These are phyloP conservation scores for Anthostomella pinea DNA, from an alignment of 2,329 filamentous ascomycete species.

Conservation along the genomic window DNA sequence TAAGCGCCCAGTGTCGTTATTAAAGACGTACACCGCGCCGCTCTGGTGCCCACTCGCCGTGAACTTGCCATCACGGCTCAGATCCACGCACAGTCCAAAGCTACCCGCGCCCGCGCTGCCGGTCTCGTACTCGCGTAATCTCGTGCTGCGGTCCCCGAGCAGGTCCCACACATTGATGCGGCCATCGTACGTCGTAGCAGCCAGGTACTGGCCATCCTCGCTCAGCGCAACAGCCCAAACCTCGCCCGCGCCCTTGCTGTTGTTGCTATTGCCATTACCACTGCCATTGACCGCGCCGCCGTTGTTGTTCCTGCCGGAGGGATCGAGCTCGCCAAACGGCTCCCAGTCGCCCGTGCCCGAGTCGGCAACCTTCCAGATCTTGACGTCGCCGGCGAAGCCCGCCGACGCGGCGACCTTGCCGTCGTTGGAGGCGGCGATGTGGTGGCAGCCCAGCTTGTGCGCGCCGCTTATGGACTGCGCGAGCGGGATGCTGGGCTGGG, in stretches of 20 bases:
- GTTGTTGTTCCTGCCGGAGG: no score
- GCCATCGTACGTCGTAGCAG: constrained; percentile 84
- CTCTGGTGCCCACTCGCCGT: constrained; percentile 93
- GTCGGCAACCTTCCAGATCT: constrained; percentile 69
- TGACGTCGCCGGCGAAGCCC: constrained; percentile 86
- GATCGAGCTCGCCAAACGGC: constrained; percentile 43
- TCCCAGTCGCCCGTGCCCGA: constrained; percentile 59
- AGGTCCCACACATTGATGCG: constrained; percentile 87
- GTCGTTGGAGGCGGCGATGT: constrained; percentile 68
- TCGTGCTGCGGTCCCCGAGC: constrained; percentile 49
- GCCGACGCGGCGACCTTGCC: constrained; percentile 75
- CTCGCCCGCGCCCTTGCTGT: constrained; percentile 61
- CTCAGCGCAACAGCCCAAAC: constrained; percentile 87
- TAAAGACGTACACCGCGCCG: constrained; percentile 90
- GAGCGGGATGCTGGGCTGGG: constrained; percentile 68
- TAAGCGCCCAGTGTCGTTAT: constrained; percentile 83
- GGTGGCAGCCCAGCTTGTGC: constrained; percentile 88
- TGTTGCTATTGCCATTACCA: constrained; percentile 30
- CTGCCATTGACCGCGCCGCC: constrained; percentile 27
- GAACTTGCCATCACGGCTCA: constrained; percentile 75
- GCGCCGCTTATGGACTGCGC: constrained; percentile 75
- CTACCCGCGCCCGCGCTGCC: constrained; percentile 67
- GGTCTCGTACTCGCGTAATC: constrained; percentile 83
- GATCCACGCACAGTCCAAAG: constrained; percentile 84
- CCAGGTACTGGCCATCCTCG: constrained; percentile 77